phyloP scores from a whole-genome alignment of 345 rosid genomes.

The Euphorbia pulcherrima region DNA sequence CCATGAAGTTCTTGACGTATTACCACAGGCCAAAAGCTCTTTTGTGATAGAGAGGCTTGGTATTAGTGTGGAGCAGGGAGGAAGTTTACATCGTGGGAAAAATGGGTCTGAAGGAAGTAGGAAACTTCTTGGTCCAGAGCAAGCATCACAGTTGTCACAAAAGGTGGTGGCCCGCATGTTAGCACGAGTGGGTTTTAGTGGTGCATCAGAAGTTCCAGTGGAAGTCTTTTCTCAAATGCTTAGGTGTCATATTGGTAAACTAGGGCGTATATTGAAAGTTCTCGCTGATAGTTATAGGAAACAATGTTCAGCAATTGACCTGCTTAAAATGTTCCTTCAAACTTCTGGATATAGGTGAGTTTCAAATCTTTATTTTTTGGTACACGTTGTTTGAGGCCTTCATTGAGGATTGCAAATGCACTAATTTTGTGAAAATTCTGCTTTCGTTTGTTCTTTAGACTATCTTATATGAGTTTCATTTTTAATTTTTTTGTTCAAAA shows the following conservation, averaged over 20 bases:
- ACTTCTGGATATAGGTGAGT: conserved; percentile 57
- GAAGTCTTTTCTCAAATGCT: conserved; percentile 74
- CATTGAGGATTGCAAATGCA: neutral
- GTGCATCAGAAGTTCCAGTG: conserved; percentile 74
- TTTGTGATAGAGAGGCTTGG: conserved; percentile 87
- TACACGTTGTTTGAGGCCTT: neutral
- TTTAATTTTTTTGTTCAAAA: neutral
- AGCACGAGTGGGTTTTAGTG: conserved; percentile 57
- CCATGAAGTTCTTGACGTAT: conserved; percentile 63
- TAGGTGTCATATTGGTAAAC: conserved; percentile 60
- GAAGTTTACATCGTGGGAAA: conserved; percentile 50
- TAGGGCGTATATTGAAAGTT: conserved; percentile 65
- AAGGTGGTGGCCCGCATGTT: conserved; percentile 68
- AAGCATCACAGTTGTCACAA: conserved; percentile 56
- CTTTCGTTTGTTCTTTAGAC: neutral
- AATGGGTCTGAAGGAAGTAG: conserved; percentile 44
- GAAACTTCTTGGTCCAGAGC: conserved; percentile 59
- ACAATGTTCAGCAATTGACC: conserved; percentile 77
- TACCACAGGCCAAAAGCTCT: conserved; percentile 71
- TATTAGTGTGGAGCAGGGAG: conserved; percentile 69
- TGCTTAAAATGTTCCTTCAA: conserved; percentile 86
- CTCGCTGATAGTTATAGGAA: conserved; percentile 77
- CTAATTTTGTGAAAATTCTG: neutral
- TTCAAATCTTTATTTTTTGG: neutral
- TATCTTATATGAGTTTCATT: neutral